Conservation (phyloP, 2,329 filamentous ascomycete genomes). For the Penicillium griseofulvum region DNA sequence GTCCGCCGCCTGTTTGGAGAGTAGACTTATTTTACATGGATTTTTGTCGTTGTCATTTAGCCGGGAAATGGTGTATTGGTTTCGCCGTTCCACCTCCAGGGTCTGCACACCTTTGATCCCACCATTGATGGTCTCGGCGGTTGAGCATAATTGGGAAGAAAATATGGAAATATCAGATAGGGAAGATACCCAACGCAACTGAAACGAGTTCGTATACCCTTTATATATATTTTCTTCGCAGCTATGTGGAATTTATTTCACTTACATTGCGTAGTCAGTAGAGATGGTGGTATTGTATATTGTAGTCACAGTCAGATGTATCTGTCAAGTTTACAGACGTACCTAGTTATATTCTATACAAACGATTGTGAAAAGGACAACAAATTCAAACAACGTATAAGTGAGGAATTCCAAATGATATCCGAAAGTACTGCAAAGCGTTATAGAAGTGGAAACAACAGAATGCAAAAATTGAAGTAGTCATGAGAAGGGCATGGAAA, state of each 20-base stretch:
- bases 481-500: slow-evolving; percentile 18
- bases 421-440: slow-evolving; percentile 3
- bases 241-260: not conserved
- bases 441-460: slow-evolving; percentile 6
- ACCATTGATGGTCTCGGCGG: slow-evolving; percentile 2
- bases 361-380: not conserved
- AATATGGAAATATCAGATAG: slow-evolving; percentile 18
- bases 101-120: slow-evolving; percentile 4
- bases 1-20: slow-evolving; percentile 71
- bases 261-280: not conserved
- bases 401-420: slow-evolving; percentile 6
- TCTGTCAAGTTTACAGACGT: slow-evolving; percentile 1
- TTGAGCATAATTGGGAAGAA: slow-evolving; percentile 6
- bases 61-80: slow-evolving; percentile 1
- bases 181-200: slow-evolving; percentile 23
- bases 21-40: slow-evolving; percentile 23
- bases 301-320: not conserved
- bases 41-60: slow-evolving; percentile 5
- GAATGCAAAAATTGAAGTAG: slow-evolving; percentile 8
- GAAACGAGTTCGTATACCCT: slow-evolving; percentile 14
- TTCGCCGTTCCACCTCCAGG: not conserved
- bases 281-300: not conserved
- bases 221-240: not conserved
- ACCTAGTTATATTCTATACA: not conserved
- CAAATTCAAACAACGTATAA: slow-evolving; percentile 2